Conservation (phyloP, 2,329 filamentous ascomycete species). For the Xylaria sp. region DNA sequence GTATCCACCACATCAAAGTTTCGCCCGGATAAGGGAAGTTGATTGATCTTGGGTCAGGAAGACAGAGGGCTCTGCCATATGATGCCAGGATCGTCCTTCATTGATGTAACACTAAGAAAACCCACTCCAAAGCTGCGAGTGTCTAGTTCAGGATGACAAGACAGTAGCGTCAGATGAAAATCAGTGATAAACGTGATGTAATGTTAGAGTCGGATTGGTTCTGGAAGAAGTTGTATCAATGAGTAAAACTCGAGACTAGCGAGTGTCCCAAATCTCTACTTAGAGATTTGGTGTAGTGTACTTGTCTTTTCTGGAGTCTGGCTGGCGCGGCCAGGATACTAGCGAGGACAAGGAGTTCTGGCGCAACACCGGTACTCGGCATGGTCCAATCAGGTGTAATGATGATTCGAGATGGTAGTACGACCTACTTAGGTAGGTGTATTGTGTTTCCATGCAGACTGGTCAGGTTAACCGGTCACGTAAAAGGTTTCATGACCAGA, state of each 20-base stretch:
- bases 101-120: background rate
- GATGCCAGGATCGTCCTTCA: slow-evolving; percentile 4
- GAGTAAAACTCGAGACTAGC: background rate
- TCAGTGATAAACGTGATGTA: background rate
- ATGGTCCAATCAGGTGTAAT: background rate
- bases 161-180: background rate
- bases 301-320: background rate
- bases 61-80: slow-evolving; percentile 11
- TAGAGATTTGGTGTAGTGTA: background rate
- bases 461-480: slow-evolving; percentile 1
- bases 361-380: slow-evolving; percentile 1
- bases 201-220: background rate
- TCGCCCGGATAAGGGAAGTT: background rate
- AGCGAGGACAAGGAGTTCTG: background rate
- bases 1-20: slow-evolving; percentile 8
- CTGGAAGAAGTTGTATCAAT: background rate
- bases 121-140: background rate
- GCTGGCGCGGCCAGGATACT: slow-evolving; percentile 1
- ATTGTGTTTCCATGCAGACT: slow-evolving; percentile 23
- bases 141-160: background rate
- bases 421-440: background rate
- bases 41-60: background rate
- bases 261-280: background rate
- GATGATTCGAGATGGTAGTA: slow-evolving; percentile 22
- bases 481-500: background rate